phyloP scores from a whole-genome alignment of 164 flowering plant genomes.

The Akebia trifoliata region DNA sequence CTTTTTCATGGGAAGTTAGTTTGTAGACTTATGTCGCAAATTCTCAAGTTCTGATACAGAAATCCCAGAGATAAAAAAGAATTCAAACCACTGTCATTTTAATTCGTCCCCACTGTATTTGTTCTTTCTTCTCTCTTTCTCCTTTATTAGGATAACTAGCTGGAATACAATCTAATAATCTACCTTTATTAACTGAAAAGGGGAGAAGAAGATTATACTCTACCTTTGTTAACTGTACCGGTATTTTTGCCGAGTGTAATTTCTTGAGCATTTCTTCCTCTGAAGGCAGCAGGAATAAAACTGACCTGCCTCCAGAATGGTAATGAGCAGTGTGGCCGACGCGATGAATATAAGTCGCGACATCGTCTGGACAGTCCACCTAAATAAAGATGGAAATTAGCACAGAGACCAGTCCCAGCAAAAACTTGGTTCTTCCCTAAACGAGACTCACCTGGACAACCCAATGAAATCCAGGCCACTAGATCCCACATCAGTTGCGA shows the following conservation, averaged over 20 bases:
- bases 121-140: too few relatives aligned
- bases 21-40: too few relatives aligned
- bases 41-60: too few relatives aligned
- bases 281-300: constrained; percentile 73
- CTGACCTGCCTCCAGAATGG: constrained; percentile 59
- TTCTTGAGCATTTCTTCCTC: constrained; percentile 76
- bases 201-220: too few relatives aligned
- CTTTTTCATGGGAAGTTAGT: too few relatives aligned
- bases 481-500: constrained; percentile 84
- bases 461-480: constrained; percentile 98
- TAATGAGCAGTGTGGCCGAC: constrained; percentile 97
- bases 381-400: constrained; percentile 21
- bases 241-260: constrained; percentile 59
- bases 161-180: not conserved
- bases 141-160: not conserved
- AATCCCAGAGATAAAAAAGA: too few relatives aligned
- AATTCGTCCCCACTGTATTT: too few relatives aligned
- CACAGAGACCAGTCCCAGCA: not conserved
- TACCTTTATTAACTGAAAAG: too few relatives aligned
- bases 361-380: constrained; percentile 96
- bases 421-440: not conserved
- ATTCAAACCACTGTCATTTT: too few relatives aligned
- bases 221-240: constrained; percentile 39
- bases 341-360: constrained; percentile 83
- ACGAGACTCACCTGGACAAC: constrained; percentile 75